Base-by-base conservation (phyloP, 139 green algal genomes). In the Tetradesmus obliquus region DNA sequence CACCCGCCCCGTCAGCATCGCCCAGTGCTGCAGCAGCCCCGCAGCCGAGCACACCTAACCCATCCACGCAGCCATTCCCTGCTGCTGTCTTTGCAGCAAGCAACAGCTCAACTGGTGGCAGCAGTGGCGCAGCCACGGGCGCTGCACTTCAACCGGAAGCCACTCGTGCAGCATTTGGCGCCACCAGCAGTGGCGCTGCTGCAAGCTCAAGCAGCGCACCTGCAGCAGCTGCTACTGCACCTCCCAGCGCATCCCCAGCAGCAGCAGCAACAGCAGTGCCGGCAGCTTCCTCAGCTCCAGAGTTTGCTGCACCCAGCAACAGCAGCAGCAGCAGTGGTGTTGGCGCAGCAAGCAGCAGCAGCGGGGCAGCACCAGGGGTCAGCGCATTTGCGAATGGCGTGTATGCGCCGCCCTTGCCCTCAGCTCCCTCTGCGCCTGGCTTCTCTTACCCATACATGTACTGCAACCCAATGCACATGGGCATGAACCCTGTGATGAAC, bases 401-500 rank as follows among this genome's bases (percentile, higher is more conserved):
- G 3, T 60, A 3, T 32, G 88, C 55, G 24, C 15, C 54, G 7
- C 9, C 72, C 22, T 3, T 22, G 54, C 57, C 84, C 60, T n/a
- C 91, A 22, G 53, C 32, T 74, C 13, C 22, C 22, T 17, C 62
- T 22, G 71, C 51, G 55, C 12, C 86, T 69, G 80, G 58, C 22
- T 72, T 79, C 8, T 24, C 91, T 22, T 72, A 86, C 24, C 60
- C 88, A 5, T 88, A 88, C 81, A 88, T 88, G 62, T 74, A 62
- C 20, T 69, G 76, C 19, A 84, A 84, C 66, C 87, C 87, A 20
- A 91, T 86, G 55, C 69, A 80, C 79, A 9, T 84, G 24, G 71
- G 10, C 54, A 45, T 88, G n/a, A 89, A 60, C 84, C 84, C 84
- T 53, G 22, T 87, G 15, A 91, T 92, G 74, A 92, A 92, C 74